A percentile compares a stretch with the other conserved stretches of the same genome.
phyloP scores from a whole-genome alignment of 2,329 filamentous ascomycete species.

The Alternaria gansuensis region DNA sequence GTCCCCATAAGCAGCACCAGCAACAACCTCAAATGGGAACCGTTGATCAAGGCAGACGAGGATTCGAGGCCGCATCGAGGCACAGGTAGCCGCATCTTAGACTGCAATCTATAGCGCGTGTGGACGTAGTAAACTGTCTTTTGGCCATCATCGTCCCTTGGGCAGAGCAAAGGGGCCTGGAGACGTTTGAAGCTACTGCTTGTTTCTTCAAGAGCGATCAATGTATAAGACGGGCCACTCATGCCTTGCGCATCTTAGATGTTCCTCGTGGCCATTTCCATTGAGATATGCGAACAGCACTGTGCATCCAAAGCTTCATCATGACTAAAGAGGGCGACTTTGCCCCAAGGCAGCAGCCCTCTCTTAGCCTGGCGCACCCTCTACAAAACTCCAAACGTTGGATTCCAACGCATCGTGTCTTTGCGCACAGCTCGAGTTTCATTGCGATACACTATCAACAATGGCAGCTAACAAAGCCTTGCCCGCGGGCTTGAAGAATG shows the following conservation, averaged over 20 bases:
- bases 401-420: background rate
- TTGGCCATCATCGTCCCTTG: background rate
- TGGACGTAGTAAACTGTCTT: background rate
- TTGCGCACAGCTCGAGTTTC: background rate
- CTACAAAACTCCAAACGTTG: background rate
- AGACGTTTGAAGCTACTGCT: slow-evolving; percentile 2
- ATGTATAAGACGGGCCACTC: slow-evolving; percentile 1
- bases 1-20: slow-evolving; percentile 17
- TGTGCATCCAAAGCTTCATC: background rate
- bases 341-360: slow-evolving; percentile 16
- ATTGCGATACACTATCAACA: background rate
- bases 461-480: slow-evolving; percentile 8
- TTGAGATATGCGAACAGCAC: background rate
- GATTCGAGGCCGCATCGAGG: background rate
- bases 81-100: background rate
- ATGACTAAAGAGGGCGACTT: background rate
- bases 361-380: slow-evolving; percentile 4
- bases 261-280: background rate
- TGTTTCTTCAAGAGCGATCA: background rate
- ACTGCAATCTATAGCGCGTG: background rate
- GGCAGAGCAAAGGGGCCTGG: background rate
- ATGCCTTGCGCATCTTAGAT: too few species aligned
- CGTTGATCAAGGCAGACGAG: background rate
- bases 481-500: background rate
- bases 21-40: slow-evolving; percentile 9